phyloP scores from a whole-genome alignment of 805 yeast species.

The Suhomyces sp. region DNA sequence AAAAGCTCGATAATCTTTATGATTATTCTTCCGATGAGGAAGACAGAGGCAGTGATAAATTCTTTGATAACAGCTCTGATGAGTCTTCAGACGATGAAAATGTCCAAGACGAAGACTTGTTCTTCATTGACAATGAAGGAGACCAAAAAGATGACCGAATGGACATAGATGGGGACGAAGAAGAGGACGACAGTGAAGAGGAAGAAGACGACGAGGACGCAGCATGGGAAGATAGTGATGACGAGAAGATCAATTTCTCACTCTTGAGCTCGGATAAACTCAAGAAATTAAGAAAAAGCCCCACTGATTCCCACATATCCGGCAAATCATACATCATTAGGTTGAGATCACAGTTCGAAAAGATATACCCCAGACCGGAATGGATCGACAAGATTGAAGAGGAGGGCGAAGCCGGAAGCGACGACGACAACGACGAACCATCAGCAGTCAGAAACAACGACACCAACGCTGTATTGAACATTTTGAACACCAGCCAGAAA shows the following conservation, averaged over 20 bases:
- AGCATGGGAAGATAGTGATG: constrained; percentile 89
- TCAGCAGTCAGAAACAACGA: constrained; percentile 10
- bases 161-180: constrained; percentile 24
- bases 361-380: constrained; percentile 76
- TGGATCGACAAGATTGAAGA: constrained; percentile 59
- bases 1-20: constrained; percentile 55
- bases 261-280: constrained; percentile 56
- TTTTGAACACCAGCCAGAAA: constrained; percentile 31
- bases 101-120: constrained; percentile 39
- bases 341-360: constrained; percentile 67
- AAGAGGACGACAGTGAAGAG: constrained; percentile 30
- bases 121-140: constrained; percentile 30
- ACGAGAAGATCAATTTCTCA: constrained; percentile 66
- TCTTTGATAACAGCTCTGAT: constrained; percentile 6
- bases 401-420: constrained; percentile 28
- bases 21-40: constrained; percentile 43
- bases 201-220: constrained; percentile 94
- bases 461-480: constrained; percentile 30
- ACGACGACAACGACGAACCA: constrained; percentile 19
- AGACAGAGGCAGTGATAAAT: constrained; percentile 19
- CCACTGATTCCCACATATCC: constrained; percentile 48
- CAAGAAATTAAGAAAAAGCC: constrained; percentile 67
- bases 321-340: constrained; percentile 64
- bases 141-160: constrained; percentile 41
- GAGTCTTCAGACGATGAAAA: constrained; percentile 22